phyloP scores from a whole-genome alignment of 2,329 filamentous ascomycete species.

The Pseudocercospora ulei region DNA sequence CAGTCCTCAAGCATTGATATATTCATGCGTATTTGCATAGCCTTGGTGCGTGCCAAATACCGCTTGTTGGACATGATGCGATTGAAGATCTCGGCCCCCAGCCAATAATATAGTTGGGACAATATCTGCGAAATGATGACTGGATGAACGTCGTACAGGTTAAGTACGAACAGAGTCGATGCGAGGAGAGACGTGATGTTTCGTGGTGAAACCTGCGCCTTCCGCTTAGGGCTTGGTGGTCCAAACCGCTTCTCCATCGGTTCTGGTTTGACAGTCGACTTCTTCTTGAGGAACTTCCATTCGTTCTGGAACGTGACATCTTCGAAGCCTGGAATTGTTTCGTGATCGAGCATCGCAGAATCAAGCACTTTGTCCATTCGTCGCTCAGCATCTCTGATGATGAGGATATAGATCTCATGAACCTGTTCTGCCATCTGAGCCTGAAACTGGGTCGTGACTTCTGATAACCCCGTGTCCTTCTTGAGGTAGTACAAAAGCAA shows the following conservation, averaged over 20 bases:
- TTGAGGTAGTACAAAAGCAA: slow-evolving; percentile 92
- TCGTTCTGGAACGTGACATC: slow-evolving; percentile 96
- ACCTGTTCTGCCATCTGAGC: slow-evolving; percentile 86
- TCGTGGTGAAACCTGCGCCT: slow-evolving; percentile 81
- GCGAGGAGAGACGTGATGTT: slow-evolving; percentile 94
- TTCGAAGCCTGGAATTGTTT: slow-evolving; percentile 94
- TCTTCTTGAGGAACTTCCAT: slow-evolving; percentile 93
- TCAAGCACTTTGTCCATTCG: slow-evolving; percentile 94
- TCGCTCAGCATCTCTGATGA: slow-evolving; percentile 89
- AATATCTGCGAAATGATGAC: slow-evolving; percentile 89
- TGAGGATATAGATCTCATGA: slow-evolving; percentile 96
- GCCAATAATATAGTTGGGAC: slow-evolving; percentile 89
- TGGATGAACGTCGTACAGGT: slow-evolving; percentile 97
- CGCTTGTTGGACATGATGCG: slow-evolving; percentile 93
- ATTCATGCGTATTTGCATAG: slow-evolving; percentile 99
- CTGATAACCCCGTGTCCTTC: slow-evolving; percentile 74
- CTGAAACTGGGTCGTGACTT: slow-evolving; percentile 79
- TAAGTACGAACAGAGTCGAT: slow-evolving; percentile 90
- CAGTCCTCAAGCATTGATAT: slow-evolving; percentile 91
- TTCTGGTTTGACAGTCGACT: slow-evolving; percentile 78
- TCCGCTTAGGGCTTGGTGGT: slow-evolving; percentile 83
- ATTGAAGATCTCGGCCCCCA: slow-evolving; percentile 93
- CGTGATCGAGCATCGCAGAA: slow-evolving; percentile 88
- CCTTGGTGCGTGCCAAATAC: slow-evolving; percentile 90
- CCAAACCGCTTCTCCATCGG: slow-evolving; percentile 82